Evolutionary conservation across 2,329 filamentous ascomycete genomes (phyloP), one percentile per base, ranked within the genome.

Genomic region (Plectosphaerella plurivora): DNA sequence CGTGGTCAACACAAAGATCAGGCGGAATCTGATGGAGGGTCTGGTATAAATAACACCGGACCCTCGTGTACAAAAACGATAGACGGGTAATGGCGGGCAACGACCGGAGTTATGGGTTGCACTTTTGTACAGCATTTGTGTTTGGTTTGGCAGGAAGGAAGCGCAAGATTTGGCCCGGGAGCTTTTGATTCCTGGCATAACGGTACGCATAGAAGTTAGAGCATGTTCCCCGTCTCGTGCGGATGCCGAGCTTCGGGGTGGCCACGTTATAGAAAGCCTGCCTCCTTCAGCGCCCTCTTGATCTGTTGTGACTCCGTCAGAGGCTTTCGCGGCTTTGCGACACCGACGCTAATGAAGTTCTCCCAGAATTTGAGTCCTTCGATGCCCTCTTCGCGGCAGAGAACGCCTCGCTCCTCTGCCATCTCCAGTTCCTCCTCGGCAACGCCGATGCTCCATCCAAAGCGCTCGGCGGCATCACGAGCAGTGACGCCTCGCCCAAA

Each of bases 401-500:
- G 68, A 3, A 85, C 83, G 0, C 94, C 94, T 52, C 82, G 84
- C 67, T 97, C 93, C 68, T 99, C 94, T 0, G 92, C 92, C 93
- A 99, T 97, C 66, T 97, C 89, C 12, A 99, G 77, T 71, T 99
- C 94, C 67, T 97, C 94, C 54, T 88, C 89, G 1, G 94, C 94
- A 20, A 99, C 93, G 9, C 94, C 94, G 8, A 99, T 87, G 66
- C 94, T 97, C 94, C 94, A 99, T 6, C 92, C 90, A 69, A 99
- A 99, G 48, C 84, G 78, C 68, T 95, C 89, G 0, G 94, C 94
- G 0, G 85, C 83, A 64, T 97, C 92, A 64, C 94, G 89, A 2
- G 91, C 91, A 14, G 91, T 97, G 25, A 97, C 86, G 10, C 94
- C 91, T 52, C 86, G 81, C 0, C 94, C 92, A 67, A 91, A 97